Evolutionary conservation across 306 rosid species (phyloP).

Genomic region (Cucurbita moschata): DNA sequence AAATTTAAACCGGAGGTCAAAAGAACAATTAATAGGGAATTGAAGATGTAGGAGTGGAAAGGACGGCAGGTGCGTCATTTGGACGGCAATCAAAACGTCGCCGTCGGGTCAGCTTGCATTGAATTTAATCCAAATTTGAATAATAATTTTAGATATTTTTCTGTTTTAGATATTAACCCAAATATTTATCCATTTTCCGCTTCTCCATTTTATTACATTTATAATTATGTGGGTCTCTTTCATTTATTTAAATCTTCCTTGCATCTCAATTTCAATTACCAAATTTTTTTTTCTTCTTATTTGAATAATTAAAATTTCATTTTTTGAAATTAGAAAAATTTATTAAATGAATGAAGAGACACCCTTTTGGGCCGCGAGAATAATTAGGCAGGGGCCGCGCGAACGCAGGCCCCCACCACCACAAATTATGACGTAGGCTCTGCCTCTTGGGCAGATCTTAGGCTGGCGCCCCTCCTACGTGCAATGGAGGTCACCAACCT

Average conservation of each 20-base stretch:
- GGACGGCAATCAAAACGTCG: neutral
- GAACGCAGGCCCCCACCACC: conserved; percentile 37
- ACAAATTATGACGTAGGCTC: conserved; percentile 52
- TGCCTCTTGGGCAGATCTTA: conserved; percentile 26
- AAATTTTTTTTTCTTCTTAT: neutral
- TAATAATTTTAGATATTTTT: neutral
- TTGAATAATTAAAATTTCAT: neutral
- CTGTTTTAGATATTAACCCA: neutral
- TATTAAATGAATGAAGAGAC: too few species aligned
- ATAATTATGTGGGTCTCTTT: neutral
- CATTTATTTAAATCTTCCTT: neutral
- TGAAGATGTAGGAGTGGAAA: neutral
- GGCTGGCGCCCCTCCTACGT: conserved; percentile 12
- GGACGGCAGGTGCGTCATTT: neutral
- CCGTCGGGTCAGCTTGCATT: neutral
- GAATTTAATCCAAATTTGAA: neutral
- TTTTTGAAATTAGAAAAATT: neutral
- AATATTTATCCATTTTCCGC: neutral
- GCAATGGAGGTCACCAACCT: conserved; percentile 31
- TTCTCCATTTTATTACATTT: conserved; percentile 1
- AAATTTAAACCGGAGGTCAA: neutral
- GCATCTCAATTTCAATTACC: neutral
- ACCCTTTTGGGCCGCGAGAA: too few species aligned
- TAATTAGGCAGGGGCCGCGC: conserved; percentile 28
- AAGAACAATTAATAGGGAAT: neutral